Conservation (phyloP, 306 rosid species). For the Quercus robur region DNA sequence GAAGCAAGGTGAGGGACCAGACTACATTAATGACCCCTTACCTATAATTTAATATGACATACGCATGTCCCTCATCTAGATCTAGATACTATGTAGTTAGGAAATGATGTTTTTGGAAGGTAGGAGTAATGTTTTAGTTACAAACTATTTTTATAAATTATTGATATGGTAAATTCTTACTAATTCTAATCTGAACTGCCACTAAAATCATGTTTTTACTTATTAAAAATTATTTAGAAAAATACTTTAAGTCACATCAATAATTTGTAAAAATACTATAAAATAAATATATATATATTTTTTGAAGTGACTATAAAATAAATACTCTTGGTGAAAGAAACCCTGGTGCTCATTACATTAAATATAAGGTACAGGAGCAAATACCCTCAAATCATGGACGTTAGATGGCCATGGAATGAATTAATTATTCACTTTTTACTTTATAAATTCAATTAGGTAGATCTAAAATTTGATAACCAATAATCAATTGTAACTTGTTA, state of each 20-base stretch:
- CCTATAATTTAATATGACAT: not conserved
- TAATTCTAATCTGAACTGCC: fast-evolving
- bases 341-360: too few relatives aligned
- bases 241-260: too few relatives aligned
- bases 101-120: not conserved
- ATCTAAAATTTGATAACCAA: not conserved
- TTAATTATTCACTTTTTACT: not conserved
- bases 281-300: too few relatives aligned
- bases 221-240: too few relatives aligned
- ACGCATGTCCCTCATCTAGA: not conserved
- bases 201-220: too few relatives aligned
- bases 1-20: not conserved
- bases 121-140: fast-evolving
- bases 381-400: not conserved
- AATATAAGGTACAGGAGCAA: too few relatives aligned
- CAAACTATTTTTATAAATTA: too few relatives aligned
- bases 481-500: not conserved
- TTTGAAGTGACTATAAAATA: too few relatives aligned
- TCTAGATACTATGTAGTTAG: not conserved
- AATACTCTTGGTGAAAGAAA: too few relatives aligned
- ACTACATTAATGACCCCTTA: not conserved
- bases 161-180: fast-evolving
- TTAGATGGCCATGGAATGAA: not conserved
- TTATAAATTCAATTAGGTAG: not conserved
- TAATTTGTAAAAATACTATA: too few relatives aligned